A percentile compares a stretch with the other conserved stretches of the same genome.
Conservation (phyloP, 257 asterid genomes). For the Solanum sejunctum region DNA sequence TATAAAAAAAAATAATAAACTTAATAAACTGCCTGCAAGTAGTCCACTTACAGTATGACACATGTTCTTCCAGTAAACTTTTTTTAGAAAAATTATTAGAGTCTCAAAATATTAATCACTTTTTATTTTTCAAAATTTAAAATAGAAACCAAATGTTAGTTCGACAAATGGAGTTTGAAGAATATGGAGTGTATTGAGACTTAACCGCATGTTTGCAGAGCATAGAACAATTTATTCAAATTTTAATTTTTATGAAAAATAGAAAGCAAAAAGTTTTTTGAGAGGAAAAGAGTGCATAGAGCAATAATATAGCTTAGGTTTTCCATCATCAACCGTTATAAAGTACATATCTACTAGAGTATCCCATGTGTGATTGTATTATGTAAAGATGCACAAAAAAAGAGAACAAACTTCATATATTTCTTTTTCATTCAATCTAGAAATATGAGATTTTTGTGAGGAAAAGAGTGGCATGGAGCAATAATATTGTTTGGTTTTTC, state of each 20-base stretch:
- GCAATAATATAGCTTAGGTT: rapidly evolving
- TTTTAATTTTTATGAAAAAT: neutral
- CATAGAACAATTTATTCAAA: neutral
- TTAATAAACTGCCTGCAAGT: neutral
- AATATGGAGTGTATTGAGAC: neutral
- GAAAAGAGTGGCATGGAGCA: neutral
- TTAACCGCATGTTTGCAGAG: too few relatives aligned
- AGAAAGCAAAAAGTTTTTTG: neutral
- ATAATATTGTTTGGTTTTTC: rapidly evolving
- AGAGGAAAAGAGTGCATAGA: neutral
- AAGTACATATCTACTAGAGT: too few relatives aligned
- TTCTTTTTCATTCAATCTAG: neutral
- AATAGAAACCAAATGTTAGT: neutral
- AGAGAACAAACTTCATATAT: neutral
- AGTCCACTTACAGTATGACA: neutral
- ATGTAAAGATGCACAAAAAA: neutral
- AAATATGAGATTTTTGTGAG: neutral
- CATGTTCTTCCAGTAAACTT: neutral
- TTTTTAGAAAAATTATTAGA: neutral
- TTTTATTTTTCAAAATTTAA: neutral
- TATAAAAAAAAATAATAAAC: too few relatives aligned
- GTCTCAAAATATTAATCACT: neutral
- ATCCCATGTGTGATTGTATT: too few relatives aligned
- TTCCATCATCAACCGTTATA: neutral
- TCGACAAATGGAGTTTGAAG: neutral